Conservation (phyloP, 176 grass and related monocot genomes). For the Metroxylon sagu region DNA sequence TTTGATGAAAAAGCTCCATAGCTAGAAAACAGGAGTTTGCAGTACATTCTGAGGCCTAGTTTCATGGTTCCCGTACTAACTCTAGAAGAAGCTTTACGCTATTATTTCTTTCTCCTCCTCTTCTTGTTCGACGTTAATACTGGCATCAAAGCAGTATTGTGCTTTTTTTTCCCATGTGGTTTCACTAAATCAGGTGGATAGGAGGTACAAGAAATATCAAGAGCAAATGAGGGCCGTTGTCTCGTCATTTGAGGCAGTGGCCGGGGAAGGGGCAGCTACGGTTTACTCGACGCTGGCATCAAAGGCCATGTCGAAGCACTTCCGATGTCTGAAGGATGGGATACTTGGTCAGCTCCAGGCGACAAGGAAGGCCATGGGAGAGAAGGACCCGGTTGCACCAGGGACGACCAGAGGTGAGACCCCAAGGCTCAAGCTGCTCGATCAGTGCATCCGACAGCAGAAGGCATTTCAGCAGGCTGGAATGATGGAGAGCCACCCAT, state of each 20-base stretch:
- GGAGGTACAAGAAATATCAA: slow-evolving; percentile 66
- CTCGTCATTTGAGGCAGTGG: slow-evolving; percentile 62
- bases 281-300: slow-evolving; percentile 68
- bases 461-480: too few relatives aligned
- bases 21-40: slow-evolving; percentile 18
- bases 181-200: slow-evolving; percentile 47
- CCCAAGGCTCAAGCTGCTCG: too few relatives aligned
- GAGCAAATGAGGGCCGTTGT: slow-evolving; percentile 66
- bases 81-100: too few relatives aligned
- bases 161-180: too few relatives aligned
- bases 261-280: slow-evolving; percentile 46
- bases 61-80: too few relatives aligned
- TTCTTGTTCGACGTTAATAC: too few relatives aligned
- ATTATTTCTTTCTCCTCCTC: too few relatives aligned
- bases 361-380: slow-evolving; percentile 34
- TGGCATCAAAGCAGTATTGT: too few relatives aligned
- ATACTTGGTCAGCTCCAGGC: slow-evolving; percentile 56
- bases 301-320: slow-evolving; percentile 74
- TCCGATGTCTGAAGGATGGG: slow-evolving; percentile 61
- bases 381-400: too few relatives aligned
- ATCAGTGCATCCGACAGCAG: too few relatives aligned
- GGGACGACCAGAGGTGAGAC: too few relatives aligned
- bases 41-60: not conserved
- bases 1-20: slow-evolving; percentile 9
- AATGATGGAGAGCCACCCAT: too few relatives aligned